Percentiles rank a stretch among this genome's conserved stretches.
Evolutionary conservation across 78 protist species (phyloP).

Genomic region (Protostelium mycophagum): DNA sequence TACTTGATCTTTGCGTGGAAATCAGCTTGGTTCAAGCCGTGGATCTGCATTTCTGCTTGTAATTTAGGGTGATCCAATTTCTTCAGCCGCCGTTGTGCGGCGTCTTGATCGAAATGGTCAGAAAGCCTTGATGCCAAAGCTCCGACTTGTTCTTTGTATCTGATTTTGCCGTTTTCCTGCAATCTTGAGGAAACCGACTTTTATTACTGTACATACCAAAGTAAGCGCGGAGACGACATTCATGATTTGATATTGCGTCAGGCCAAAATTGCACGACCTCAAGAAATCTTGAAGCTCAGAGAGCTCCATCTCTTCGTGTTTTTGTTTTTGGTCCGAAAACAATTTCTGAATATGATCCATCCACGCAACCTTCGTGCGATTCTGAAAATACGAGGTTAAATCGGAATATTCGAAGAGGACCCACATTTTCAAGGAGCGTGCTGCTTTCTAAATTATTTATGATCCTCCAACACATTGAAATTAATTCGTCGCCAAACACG

Average conservation of each 20-base stretch:
- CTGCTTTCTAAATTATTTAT: not conserved
- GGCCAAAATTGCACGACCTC: not conserved
- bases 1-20: not conserved
- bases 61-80: not conserved
- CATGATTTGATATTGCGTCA: not conserved
- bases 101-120: not conserved
- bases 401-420: not conserved
- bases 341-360: not conserved
- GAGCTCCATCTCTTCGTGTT: not conserved
- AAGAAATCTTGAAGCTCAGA: not conserved
- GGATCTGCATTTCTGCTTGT: not conserved
- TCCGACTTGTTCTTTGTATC: not conserved
- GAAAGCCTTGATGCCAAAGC: not conserved
- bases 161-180: not conserved
- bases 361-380: not conserved
- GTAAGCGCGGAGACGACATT: not conserved
- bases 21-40: not conserved
- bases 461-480: not conserved
- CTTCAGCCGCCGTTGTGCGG: not conserved
- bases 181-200: not conserved
- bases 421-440: not conserved
- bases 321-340: not conserved
- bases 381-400: not conserved
- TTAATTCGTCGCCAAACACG: not conserved
- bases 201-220: not conserved